Percentiles rank a stretch among this genome's conserved stretches.
phyloP scores from a whole-genome alignment of 192 early-diverging fungal genomes.

The Coemansia sp. region DNA sequence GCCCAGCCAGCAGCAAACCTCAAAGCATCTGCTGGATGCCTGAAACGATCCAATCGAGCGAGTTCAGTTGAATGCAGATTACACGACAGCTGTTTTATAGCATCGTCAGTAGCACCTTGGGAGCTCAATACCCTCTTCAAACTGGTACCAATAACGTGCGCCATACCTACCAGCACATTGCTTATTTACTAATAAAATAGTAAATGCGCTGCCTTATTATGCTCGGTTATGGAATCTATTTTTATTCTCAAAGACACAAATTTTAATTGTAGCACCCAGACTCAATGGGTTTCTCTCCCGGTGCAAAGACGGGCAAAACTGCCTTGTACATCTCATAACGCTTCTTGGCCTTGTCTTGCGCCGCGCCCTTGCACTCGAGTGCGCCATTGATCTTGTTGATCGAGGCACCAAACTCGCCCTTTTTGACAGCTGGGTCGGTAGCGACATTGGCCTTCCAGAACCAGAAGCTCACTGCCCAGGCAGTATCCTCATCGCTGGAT shows the following conservation, averaged over 20 bases:
- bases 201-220: too few species aligned
- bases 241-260: too few species aligned
- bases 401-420: slow-evolving; percentile 52
- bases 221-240: too few species aligned
- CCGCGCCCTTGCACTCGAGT: slow-evolving; percentile 47
- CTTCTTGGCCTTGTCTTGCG: slow-evolving; percentile 49
- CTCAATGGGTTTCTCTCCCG: slow-evolving; percentile 30
- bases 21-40: slow-evolving; percentile 18
- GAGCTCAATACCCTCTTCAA: too few species aligned
- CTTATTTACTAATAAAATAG: too few species aligned
- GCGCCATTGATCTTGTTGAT: slow-evolving; percentile 54
- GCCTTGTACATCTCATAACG: slow-evolving; percentile 53
- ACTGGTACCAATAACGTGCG: too few species aligned
- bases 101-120: too few species aligned
- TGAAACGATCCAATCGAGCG: slow-evolving; percentile 5
- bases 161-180: too few species aligned
- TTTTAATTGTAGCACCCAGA: slow-evolving; percentile 51
- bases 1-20: slow-evolving; percentile 26
- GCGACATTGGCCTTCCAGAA: slow-evolving; percentile 51
- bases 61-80: not conserved
- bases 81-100: not conserved
- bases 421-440: slow-evolving; percentile 32
- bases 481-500: slow-evolving; percentile 27
- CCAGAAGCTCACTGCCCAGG: slow-evolving; percentile 48
- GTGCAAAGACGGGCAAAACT: slow-evolving; percentile 37